phyloP scores from a whole-genome alignment of 371 early-diverging fungal genomes.

The Massospora cicadina region DNA sequence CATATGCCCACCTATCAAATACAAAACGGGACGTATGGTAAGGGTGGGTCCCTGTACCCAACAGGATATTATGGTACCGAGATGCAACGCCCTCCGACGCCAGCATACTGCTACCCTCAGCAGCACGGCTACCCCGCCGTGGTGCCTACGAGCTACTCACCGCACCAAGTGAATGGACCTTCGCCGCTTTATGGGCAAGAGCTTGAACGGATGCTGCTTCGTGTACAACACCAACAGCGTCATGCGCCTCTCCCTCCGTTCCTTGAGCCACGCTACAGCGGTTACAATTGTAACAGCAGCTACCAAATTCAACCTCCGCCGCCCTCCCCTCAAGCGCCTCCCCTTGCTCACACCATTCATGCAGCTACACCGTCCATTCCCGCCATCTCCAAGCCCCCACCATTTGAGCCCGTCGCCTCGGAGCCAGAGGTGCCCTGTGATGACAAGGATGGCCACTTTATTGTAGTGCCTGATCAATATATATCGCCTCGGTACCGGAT shows the following conservation, averaged over 20 bases:
- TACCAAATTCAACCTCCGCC: neutral
- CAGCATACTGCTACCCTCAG: neutral
- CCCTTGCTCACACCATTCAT: neutral
- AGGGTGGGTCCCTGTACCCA: neutral
- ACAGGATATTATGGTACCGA: neutral
- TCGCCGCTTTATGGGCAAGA: neutral
- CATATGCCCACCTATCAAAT: neutral
- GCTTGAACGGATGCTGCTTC: neutral
- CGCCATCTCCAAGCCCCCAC: neutral
- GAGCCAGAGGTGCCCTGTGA: conserved; percentile 27
- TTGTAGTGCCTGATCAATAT: conserved; percentile 50
- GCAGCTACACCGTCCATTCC: neutral
- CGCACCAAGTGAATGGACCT: neutral
- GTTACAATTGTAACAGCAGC: too few species aligned
- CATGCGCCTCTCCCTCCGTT: neutral
- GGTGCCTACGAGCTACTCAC: neutral
- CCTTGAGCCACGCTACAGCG: neutral
- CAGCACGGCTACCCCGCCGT: neutral
- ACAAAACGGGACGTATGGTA: neutral
- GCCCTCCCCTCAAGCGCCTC: neutral
- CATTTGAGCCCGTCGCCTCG: neutral
- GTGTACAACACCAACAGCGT: neutral
- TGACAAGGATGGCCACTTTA: conserved; percentile 85
- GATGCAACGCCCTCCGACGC: neutral
- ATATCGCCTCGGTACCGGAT: conserved; percentile 63